Base-by-base conservation (phyloP, 768 basidiomycete genomes). In the Lactarius tabidus region DNA sequence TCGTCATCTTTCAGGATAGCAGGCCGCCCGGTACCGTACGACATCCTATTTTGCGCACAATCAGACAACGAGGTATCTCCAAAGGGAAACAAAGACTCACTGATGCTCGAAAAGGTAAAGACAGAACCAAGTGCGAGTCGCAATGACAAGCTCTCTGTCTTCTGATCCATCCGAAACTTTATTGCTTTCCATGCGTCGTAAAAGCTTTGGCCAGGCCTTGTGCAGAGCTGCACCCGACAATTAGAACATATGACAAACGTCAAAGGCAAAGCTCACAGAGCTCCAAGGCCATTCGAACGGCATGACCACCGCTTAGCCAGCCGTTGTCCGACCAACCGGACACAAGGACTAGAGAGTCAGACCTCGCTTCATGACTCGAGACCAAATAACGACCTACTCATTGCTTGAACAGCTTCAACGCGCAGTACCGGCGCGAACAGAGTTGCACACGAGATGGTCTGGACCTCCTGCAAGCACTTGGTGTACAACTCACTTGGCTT, bases 201-300 rank as follows among this genome's bases (percentile, higher is more conserved):
- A 77, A 28, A 98, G 79, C 71, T 82, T 84, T 15, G 93, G 89
- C 90, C 95, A 98, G 33, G 95, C 91, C 73, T 90, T 89, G 75
- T 97, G 92, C 82, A 96, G 85, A 26, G 91, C 91, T 93, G 71
- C 41, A 65, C 15, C 29, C 8, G 31, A 38, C 23, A 26, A 31
- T 62, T 29, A 59, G 48, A 41, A 23, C 14, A 26, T 18, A 23
- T 7, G 33, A 23, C 23, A 31, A 48, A 39, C 14, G n/a, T 33
- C n/a, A 14, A 8, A 51, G 6, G 51, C 23, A n/a, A 59, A 1
- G 43, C 86, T 74, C 72, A 91, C 92, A 93, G 59, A 95, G 79
- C 73, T 98, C 95, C 81, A 97, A 87, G 45, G 93, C 95, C 92
- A 98, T 95, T 58, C 95, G 84, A 10, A 97, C 93, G n/a, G 95